Base-by-base conservation (phyloP, 1,284 basidiomycete genomes). In the Apiotrichum mycotoxinovorans region DNA sequence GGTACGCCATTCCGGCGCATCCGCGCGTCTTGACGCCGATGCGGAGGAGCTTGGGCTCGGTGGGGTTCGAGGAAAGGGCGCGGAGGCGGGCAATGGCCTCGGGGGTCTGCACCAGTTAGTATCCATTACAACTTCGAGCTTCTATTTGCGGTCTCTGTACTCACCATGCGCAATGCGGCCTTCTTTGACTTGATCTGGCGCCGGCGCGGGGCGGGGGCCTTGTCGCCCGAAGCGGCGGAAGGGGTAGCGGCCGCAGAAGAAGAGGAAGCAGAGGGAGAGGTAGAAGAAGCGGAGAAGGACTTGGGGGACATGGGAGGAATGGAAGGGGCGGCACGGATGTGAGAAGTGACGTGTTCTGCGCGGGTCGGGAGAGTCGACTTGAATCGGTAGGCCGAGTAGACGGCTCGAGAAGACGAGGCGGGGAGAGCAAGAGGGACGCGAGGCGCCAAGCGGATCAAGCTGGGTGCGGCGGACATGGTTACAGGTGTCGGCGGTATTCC, bases 11-110 rank as follows among this genome's bases (percentile, higher is more conserved):
- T 9, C 96, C 96, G 0, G 96, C 96, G 75, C 96, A 99, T n/a
- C 96, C 96, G 78, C 98, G 97, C 79, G 98, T 96, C 67, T 88
- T 86, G 46, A 98, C 93, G 34, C 93, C 91, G 60, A 99, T 91
- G 10, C 95, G 88, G 60, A 99, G 88, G 56, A 96, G 83, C 71
- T 92, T 90, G 1, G 94, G 93, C n/a, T 72, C 68, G 44, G 71
- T 69, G 11, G 72, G 70, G 34, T 67, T 68, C 12, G 71, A 54
- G 57, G 91, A 78, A 23, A 98, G 82, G 12, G 80, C 82, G 10
- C 79, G 83, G 41, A 97, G 81, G 30, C 89, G 85, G 14, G 79
- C 76, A 2, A 96, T 84, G 15, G 95, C 95, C 30, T 80, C 78
- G 2, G 91, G 87, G 26, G 91, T 91, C 94, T 97, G 66, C 15